Evolutionary conservation across 495 filamentous ascomycete species (phyloP), one percentile per base, ranked within the genome.

Genomic region (Podospora conica): DNA sequence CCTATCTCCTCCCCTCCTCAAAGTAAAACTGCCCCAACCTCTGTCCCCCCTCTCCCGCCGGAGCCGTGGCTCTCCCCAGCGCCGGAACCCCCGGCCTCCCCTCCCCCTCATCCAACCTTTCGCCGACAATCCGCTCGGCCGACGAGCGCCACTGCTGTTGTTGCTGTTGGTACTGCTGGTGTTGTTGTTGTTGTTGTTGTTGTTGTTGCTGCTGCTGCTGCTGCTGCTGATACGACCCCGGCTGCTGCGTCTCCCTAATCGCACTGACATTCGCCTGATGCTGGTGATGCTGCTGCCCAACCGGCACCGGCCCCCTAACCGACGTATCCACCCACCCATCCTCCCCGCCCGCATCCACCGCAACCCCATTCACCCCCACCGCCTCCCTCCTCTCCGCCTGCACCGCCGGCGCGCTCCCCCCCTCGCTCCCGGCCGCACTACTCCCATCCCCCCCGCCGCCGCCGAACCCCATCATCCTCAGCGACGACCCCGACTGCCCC

Each of bases 91-190:
- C 74, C 6, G 69, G 70, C 8, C 63, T 71, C 2, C 68, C 73
- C 61, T 80, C 79, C 33, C 78, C 79, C 9, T 76, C 72, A 60
- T 80, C 81, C 33, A 82, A 71, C 25, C 80, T 74, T 66, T 86
- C 83, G 8, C 81, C 75, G 24, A 88, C 66, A 60, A 86, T 84
- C 29, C 83, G 75, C 76, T 87, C 84, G 0, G 85, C 82, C 7
- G 79, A 75, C 58, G 58, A 11, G 1, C 29, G 18, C 58, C 58
- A 48, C 31, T 61, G n/a, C 59, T 29, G 33, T 9, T 25, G n/a
- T 3, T 53, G 22, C 25, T 48, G 20, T 3, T 18, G 28, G 29
- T 23, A n/a, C 27, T 62, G 67, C 0, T 74, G 71, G 56, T 57
- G 53, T 10, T 18, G 22, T 28, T 60, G 64, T 3, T 48, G 29